Conservation (phyloP, 495 filamentous ascomycete genomes). For the Trypethelium eluteriae region DNA sequence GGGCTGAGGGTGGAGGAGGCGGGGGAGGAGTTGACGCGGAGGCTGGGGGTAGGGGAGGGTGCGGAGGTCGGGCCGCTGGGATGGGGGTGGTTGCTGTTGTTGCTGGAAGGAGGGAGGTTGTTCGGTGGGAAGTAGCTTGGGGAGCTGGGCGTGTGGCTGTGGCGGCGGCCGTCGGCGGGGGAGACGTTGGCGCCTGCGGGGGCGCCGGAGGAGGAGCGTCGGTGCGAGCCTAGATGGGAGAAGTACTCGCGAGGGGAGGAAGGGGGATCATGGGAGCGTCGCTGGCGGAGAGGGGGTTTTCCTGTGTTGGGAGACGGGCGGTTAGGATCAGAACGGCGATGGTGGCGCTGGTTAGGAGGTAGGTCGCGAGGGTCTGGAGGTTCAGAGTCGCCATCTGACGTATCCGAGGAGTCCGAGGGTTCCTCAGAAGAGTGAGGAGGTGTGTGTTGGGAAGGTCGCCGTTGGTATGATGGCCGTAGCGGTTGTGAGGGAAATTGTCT, state of each 20-base stretch:
- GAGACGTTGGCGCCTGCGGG: neutral
- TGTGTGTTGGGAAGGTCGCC: neutral
- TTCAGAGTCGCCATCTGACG: neutral
- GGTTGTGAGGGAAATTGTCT: slow-evolving; percentile 9
- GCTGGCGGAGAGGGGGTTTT: slow-evolving; percentile 22
- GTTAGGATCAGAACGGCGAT: slow-evolving; percentile 12
- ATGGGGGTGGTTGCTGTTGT: neutral
- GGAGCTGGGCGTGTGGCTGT: slow-evolving; percentile 3
- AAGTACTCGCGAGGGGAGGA: slow-evolving; percentile 14
- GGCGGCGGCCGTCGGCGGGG: neutral
- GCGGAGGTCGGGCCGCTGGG: neutral
- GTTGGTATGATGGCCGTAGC: slow-evolving; percentile 1
- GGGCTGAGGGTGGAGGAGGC: slow-evolving; percentile 11
- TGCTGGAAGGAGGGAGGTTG: neutral
- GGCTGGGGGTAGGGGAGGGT: neutral
- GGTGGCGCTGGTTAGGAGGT: slow-evolving; percentile 21
- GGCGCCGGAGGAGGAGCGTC: slow-evolving; percentile 26
- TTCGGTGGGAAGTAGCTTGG: neutral
- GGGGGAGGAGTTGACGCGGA: neutral
- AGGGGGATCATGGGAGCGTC: slow-evolving; percentile 32
- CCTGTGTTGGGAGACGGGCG: neutral
- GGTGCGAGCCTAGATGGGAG: slow-evolving; percentile 21
- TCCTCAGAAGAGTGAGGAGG: neutral
- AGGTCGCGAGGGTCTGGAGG: slow-evolving; percentile 15
- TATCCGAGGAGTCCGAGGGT: slow-evolving; percentile 16